Conservation (phyloP, 352 stramenopile genomes). For the Globisporangium irregulare region DNA sequence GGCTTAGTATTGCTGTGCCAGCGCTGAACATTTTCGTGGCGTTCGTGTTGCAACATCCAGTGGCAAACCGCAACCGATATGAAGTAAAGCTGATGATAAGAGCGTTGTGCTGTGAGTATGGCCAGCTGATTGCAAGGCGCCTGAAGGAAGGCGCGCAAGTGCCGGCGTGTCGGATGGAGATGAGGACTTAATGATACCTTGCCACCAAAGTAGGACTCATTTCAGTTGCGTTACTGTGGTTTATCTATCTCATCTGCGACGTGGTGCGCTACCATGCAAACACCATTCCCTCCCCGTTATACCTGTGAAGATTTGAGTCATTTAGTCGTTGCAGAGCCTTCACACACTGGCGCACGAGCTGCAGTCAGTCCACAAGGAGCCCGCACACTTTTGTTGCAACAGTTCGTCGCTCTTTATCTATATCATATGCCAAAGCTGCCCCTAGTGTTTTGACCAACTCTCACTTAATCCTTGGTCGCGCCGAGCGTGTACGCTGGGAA, state of each 20-base stretch:
- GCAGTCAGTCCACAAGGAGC: background rate
- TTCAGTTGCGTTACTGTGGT: too few relatives aligned
- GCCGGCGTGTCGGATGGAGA: too few relatives aligned
- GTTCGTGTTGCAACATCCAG: too few relatives aligned
- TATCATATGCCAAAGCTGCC: background rate
- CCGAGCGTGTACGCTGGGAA: slow-evolving; percentile 85
- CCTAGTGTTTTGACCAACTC: background rate
- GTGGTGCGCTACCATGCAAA: background rate
- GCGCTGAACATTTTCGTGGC: too few relatives aligned
- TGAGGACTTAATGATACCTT: too few relatives aligned
- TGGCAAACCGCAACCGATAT: too few relatives aligned
- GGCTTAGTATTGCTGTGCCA: too few relatives aligned
- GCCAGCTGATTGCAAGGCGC: too few relatives aligned
- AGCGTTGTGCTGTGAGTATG: too few relatives aligned
- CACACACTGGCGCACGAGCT: background rate
- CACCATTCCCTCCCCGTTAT: background rate
- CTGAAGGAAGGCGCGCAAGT: too few relatives aligned
- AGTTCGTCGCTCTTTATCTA: background rate
- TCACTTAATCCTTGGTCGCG: slow-evolving; percentile 46
- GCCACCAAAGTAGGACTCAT: too few relatives aligned
- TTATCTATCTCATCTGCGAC: background rate
- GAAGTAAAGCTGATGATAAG: too few relatives aligned
- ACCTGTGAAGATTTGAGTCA: background rate
- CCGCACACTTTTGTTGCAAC: background rate
- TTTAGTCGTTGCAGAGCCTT: background rate